These are phyloP conservation scores for Umbelopsis isabellina DNA, from an alignment of 192 early-diverging fungal genomes.

Conservation along the genomic window DNA sequence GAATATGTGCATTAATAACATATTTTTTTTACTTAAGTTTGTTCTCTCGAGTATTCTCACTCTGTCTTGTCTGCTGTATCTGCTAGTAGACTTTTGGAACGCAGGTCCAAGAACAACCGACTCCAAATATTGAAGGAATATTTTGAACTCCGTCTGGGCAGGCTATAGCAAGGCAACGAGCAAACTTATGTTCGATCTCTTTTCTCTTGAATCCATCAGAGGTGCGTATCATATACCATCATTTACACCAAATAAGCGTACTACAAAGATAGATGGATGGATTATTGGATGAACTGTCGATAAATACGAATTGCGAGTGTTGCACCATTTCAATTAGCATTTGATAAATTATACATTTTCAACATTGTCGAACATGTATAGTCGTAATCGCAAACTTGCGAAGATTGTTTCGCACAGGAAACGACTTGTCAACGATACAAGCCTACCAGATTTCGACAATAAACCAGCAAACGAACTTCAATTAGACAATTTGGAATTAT, in stretches of 20 bases:
- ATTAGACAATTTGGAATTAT: background rate
- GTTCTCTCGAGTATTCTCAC: too few relatives aligned
- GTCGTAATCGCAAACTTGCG: too few relatives aligned
- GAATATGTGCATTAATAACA: too few relatives aligned
- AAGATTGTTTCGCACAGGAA: too few relatives aligned
- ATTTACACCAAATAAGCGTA: background rate
- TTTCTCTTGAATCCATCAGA: constrained; percentile 25
- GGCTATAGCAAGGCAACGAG: background rate
- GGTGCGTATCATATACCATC: background rate
- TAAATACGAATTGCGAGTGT: background rate
- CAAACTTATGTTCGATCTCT: constrained; percentile 8
- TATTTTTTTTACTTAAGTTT: too few relatives aligned
- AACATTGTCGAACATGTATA: too few relatives aligned
- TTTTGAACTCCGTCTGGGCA: constrained; percentile 2
- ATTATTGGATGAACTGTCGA: background rate
- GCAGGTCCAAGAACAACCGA: background rate
- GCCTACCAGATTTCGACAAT: too few relatives aligned
- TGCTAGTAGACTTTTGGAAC: too few relatives aligned
- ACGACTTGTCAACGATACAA: too few relatives aligned
- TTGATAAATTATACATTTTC: background rate
- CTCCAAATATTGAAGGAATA: background rate
- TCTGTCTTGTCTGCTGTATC: too few relatives aligned
- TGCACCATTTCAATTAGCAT: background rate
- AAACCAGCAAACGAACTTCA: background rate
- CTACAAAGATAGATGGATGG: constrained; percentile 8